Conservation (phyloP, 1,284 basidiomycete species). For the Thelephora terrestris region DNA sequence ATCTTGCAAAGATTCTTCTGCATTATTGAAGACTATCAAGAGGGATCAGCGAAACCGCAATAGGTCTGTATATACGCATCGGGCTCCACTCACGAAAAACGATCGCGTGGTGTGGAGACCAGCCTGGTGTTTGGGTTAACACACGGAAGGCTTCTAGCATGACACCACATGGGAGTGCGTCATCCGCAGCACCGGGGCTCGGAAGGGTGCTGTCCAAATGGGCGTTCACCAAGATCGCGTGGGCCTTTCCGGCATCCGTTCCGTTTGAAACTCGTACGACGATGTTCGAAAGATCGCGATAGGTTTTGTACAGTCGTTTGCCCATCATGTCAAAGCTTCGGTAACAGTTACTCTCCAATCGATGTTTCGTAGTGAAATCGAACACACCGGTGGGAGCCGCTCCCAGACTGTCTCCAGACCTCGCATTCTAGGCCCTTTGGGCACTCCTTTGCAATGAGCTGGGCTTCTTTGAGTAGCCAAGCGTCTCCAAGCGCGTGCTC, state of each 20-base stretch:
- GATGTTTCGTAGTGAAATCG: conserved; percentile 2
- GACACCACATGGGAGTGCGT: conserved; percentile 80
- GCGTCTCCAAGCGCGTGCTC: conserved; percentile 82
- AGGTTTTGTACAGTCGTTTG: conserved; percentile 84
- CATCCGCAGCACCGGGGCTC: conserved; percentile 82
- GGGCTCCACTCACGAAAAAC: conserved; percentile 62
- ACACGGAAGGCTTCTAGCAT: conserved; percentile 89
- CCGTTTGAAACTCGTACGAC: conserved; percentile 84
- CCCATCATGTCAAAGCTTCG: conserved; percentile 78
- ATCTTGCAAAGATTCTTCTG: conserved; percentile 91
- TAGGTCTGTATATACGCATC: neutral
- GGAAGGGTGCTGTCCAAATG: conserved; percentile 83
- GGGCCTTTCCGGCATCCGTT: conserved; percentile 59
- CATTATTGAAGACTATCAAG: conserved; percentile 83
- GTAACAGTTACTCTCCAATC: neutral
- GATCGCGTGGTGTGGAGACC: conserved; percentile 72
- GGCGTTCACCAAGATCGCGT: conserved; percentile 82
- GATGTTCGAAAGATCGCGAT: conserved; percentile 82
- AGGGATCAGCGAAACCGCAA: neutral
- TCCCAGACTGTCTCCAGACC: conserved; percentile 80
- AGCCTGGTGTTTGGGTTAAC: conserved; percentile 60
- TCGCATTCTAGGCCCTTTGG: conserved; percentile 68
- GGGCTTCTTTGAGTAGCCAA: conserved; percentile 70
- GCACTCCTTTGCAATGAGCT: conserved; percentile 51
- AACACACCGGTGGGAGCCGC: conserved; percentile 72